Evolutionary conservation across 2,329 filamentous ascomycete species (phyloP).

Genomic region (Metarhizium robertsii): DNA sequence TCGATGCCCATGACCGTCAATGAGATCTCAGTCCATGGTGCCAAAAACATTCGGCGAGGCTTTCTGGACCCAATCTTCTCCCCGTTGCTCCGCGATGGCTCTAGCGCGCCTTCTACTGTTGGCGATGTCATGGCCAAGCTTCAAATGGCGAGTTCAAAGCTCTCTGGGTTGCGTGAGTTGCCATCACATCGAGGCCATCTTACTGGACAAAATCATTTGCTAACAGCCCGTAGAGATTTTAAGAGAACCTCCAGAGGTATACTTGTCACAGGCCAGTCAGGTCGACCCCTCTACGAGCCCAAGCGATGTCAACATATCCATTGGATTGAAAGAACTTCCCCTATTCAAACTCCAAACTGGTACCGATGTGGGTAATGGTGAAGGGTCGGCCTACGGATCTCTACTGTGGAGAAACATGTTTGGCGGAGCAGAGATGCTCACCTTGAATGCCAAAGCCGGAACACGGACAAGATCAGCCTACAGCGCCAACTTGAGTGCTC

Average conservation of each 20-base stretch:
- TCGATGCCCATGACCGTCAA: constrained; percentile 82
- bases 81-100: constrained; percentile 63
- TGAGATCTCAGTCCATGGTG: constrained; percentile 74
- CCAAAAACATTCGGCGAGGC: constrained; percentile 67
- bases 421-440: constrained; percentile 84
- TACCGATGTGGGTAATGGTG: constrained; percentile 86
- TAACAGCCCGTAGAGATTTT: constrained; percentile 61
- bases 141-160: constrained; percentile 60
- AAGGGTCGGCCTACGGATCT: constrained; percentile 88
- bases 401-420: constrained; percentile 85
- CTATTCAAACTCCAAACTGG: constrained; percentile 86
- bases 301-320: constrained; percentile 73
- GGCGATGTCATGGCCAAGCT: constrained; percentile 69
- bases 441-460: constrained; percentile 77
- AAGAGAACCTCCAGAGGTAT: constrained; percentile 71
- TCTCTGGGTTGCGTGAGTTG: constrained; percentile 68
- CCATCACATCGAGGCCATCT: neutral
- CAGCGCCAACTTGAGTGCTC: constrained; percentile 74
- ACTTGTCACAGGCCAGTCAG: constrained; percentile 65
- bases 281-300: constrained; percentile 60
- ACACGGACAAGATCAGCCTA: constrained; percentile 89
- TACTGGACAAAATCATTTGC: neutral
- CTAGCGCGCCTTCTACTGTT: constrained; percentile 63
- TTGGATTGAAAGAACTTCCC: constrained; percentile 74
- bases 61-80: constrained; percentile 78